These are phyloP conservation scores for Acacia concinna DNA, from an alignment of 331 rosid species.

Conservation along the genomic window DNA sequence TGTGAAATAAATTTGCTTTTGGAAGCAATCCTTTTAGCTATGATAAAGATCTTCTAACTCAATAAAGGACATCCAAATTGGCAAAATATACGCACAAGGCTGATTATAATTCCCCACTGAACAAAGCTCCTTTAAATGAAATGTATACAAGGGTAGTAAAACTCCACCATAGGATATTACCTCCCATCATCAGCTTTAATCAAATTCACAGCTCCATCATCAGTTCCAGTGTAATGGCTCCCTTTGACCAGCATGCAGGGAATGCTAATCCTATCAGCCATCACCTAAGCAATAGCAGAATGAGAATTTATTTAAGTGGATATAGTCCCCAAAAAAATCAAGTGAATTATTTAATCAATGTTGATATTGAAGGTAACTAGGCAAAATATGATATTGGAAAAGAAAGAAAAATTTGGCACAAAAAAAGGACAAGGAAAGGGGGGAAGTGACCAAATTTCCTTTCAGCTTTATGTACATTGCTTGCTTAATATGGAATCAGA, in stretches of 20 bases:
- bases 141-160: slow-evolving; percentile 12
- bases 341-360: slow-evolving; percentile 4
- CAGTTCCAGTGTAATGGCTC: slow-evolving; percentile 98
- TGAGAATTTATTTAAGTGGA: slow-evolving; percentile 35
- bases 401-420: not conserved
- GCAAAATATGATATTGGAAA: not conserved
- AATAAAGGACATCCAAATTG: slow-evolving; percentile 6
- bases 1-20: slow-evolving; percentile 23
- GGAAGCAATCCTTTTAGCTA: not conserved
- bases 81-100: slow-evolving; percentile 25
- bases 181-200: slow-evolving; percentile 87
- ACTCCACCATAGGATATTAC: slow-evolving; percentile 45
- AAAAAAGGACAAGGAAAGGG: not conserved
- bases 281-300: slow-evolving; percentile 64
- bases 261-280: slow-evolving; percentile 89
- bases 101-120: slow-evolving; percentile 1
- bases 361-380: slow-evolving; percentile 14
- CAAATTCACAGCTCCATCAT: slow-evolving; percentile 95
- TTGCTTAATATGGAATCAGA: not conserved
- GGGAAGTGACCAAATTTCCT: slow-evolving; percentile 5
- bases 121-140: slow-evolving; percentile 12
- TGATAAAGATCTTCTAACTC: slow-evolving; percentile 11
- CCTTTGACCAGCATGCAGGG: slow-evolving; percentile 98
- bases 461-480: slow-evolving; percentile 1
- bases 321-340: not conserved